Evolutionary conservation across 2,329 filamentous ascomycete species (phyloP), one percentile per base, ranked within the genome.

Genomic region (Colletotrichum sp.): DNA sequence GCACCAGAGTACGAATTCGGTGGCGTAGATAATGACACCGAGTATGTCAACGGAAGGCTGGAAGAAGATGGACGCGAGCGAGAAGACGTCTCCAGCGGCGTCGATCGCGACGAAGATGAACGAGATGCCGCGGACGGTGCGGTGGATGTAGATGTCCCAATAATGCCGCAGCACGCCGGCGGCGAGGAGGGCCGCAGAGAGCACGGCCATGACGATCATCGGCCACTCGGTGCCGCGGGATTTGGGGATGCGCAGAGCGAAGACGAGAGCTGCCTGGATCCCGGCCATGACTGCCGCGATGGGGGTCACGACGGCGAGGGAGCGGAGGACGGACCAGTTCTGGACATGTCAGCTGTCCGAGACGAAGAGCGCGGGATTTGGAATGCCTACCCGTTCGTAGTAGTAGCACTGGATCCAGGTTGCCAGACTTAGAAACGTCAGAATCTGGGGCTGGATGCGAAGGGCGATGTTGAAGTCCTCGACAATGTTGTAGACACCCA

Each of bases 91-190:
- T 0, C 93, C 93, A 1, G 91, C 86, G 0, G 93, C 93, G 82
- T 95, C 93, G 59, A 95, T 93, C 2, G 86, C 91, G 0, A 94
- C 92, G 78, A 95, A 95, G 4, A 94, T 85, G 82, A 95, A 94
- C 1, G 92, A 94, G 52, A 95, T 94, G 9, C 93, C 93, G 16
- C 92, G 87, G 3, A 94, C 93, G 0, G 92, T 94, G 8, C 91
- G 88, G 78, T 94, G 90, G 3, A 87, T 81, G 79, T 91, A 94
- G 26, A 95, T 94, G 77, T 95, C 93, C 86, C 89, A 91, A 79
- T 94, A 95, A 80, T 95, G 93, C 3, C 91, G 85, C 9, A 94
- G 83, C 0, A 95, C 93, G 0, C 93, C 93, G 2, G 91, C 88
- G 2, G 91, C 92, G 2, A 95, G 88, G 4, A 95, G 85, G 1